Conservation (phyloP, 2,329 filamentous ascomycete species). For the Purpureocillium takamizusanense region DNA sequence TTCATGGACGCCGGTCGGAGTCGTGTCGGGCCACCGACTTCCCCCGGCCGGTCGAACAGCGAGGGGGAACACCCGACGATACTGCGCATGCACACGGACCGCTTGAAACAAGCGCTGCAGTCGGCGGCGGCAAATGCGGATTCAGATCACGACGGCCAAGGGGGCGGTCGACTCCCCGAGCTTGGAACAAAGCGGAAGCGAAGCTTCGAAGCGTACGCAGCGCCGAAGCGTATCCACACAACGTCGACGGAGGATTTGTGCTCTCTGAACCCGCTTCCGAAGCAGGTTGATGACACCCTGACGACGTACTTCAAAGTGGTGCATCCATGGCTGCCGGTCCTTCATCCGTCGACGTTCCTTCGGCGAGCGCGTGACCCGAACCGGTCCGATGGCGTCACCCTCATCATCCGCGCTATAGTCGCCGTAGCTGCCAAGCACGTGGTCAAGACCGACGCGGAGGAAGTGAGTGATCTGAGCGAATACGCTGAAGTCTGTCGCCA, state of each 20-base stretch:
- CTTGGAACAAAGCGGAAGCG: too few relatives aligned
- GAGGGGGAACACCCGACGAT: too few relatives aligned
- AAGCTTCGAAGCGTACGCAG: too few relatives aligned
- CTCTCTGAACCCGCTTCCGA: not conserved
- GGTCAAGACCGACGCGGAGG: not conserved
- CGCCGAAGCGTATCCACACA: too few relatives aligned
- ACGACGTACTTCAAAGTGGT: not conserved
- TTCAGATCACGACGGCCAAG: too few relatives aligned
- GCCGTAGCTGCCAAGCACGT: constrained; percentile 2
- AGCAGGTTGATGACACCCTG: not conserved
- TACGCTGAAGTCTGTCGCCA: not conserved
- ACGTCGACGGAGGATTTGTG: not conserved
- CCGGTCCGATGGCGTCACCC: not conserved
- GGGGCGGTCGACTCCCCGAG: too few relatives aligned
- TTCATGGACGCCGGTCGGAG: constrained; percentile 13
- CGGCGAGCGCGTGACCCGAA: constrained; percentile 1
- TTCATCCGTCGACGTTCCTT: constrained; percentile 4
- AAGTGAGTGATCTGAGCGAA: not conserved
- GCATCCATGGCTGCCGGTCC: constrained; percentile 3
- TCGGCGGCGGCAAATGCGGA: too few relatives aligned
- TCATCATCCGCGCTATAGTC: constrained; percentile 5
- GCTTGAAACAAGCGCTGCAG: too few relatives aligned
- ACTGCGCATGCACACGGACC: too few relatives aligned
- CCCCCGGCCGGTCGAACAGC: too few relatives aligned
- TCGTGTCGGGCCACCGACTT: not conserved